Conservation (phyloP, 2,329 filamentous ascomycete genomes). For the Colletotrichum eleusines region DNA sequence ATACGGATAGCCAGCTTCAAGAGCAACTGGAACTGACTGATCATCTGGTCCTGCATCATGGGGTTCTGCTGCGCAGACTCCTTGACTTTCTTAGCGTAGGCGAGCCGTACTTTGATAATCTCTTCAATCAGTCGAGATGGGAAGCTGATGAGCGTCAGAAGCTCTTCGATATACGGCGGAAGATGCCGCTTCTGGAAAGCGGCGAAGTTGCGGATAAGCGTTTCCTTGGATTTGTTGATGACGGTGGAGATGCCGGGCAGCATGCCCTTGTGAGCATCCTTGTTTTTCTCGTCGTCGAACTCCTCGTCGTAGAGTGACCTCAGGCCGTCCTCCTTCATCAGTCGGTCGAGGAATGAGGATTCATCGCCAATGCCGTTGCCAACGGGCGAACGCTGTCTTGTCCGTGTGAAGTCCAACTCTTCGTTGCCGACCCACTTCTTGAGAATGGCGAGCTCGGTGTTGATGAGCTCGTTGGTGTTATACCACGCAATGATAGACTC, state of each 20-base stretch:
- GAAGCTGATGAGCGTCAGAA: conserved; percentile 96
- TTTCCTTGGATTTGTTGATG: conserved; percentile 93
- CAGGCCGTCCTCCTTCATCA: conserved; percentile 95
- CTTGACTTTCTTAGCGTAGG: conserved; percentile 94
- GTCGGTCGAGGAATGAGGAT: conserved; percentile 90
- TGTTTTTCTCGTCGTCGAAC: conserved; percentile 49
- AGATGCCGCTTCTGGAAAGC: conserved; percentile 90
- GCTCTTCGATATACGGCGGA: conserved; percentile 95
- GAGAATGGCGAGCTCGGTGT: conserved; percentile 89
- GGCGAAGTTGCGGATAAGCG: conserved; percentile 86
- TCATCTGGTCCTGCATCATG: conserved; percentile 98
- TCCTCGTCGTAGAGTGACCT: conserved; percentile 87
- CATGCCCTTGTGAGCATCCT: conserved; percentile 75
- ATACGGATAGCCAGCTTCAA: conserved; percentile 92
- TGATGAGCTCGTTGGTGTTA: conserved; percentile 96
- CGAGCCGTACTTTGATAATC: conserved; percentile 91
- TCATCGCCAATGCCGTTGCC: conserved; percentile 86
- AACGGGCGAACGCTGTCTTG: conserved; percentile 75
- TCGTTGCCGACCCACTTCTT: conserved; percentile 98
- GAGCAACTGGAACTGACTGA: conserved; percentile 93
- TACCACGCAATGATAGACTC: conserved; percentile 95
- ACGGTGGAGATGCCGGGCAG: conserved; percentile 85
- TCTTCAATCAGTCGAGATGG: conserved; percentile 96
- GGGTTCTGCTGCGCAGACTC: conserved; percentile 92
- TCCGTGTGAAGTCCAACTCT: conserved; percentile 89